Evolutionary conservation across 768 basidiomycete genomes (phyloP), one percentile per base, ranked within the genome.

Genomic region (Peribolospora baueri): DNA sequence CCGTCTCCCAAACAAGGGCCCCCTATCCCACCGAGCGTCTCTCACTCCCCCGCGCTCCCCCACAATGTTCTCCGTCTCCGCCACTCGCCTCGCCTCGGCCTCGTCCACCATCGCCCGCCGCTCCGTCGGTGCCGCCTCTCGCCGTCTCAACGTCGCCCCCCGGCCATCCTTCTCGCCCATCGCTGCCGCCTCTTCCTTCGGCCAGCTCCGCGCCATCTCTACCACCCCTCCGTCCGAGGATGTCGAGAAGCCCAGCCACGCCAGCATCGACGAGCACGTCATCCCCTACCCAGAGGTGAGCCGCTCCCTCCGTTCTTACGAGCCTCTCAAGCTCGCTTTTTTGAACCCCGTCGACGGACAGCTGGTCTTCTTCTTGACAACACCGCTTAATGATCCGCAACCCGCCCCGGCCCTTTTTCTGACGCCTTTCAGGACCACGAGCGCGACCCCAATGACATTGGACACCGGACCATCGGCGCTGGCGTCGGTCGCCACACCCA

Each of bases 401-500:
- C 14, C 9, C 42, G 45, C 36, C 3, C 42, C 25, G 36, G 41
- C 45, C 3, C 11, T 9, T 7, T 4, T 5, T 41, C 4, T 46
- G 3, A 13, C 42, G 36, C 9, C 1, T 2, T 39, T 42, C 47
- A 25, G 43, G 37, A n/a, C 38, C 25, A 25, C 37, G 59, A 52
- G 8, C 57, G 50, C 51, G 43, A 46, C 36, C 57, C 58, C 2
- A 48, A 50, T 37, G 65, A 65, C 54, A 52, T 63, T 7, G 66
- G 66, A 36, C 67, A 68, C 58, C 58, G 60, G 48, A 65, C 61
- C 58, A 57, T 59, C 8, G 64, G 67, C 43, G 59, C 63, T 38
- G 65, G 65, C 49, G 65, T 64, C 50, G 66, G 68, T 38, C 58
- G 63, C 48, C 69, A 70, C 61, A 64, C 55, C 53, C 67, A 66